phyloP scores from a whole-genome alignment of 495 filamentous ascomycete genomes.

The Aspergillus incahuasiensis region DNA sequence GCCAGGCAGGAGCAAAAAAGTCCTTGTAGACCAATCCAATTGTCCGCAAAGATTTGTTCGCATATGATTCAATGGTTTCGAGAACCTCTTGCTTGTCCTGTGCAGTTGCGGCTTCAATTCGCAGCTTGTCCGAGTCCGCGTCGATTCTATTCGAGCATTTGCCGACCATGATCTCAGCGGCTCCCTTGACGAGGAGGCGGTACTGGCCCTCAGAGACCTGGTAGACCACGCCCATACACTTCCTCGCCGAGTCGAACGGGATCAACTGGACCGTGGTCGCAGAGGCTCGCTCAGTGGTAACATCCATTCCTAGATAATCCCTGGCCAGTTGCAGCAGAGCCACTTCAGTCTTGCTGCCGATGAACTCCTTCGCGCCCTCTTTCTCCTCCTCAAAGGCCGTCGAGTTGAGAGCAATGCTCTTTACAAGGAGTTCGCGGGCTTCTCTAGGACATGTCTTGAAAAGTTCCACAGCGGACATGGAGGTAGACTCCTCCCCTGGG shows the following conservation, averaged over 20 bases:
- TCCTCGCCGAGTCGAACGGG: slow-evolving; percentile 64
- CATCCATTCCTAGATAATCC: slow-evolving; percentile 60
- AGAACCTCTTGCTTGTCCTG: slow-evolving; percentile 26
- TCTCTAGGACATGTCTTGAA: slow-evolving; percentile 38
- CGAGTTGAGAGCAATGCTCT: slow-evolving; percentile 62
- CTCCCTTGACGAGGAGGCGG: slow-evolving; percentile 64
- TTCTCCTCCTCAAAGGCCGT: slow-evolving; percentile 62
- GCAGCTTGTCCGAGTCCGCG: slow-evolving; percentile 29
- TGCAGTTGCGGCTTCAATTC: slow-evolving; percentile 32
- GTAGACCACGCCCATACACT: slow-evolving; percentile 66
- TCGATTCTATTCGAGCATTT: slow-evolving; percentile 40
- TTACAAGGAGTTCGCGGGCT: slow-evolving; percentile 46
- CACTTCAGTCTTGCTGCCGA: slow-evolving; percentile 72
- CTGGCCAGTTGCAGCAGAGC: slow-evolving; percentile 58
- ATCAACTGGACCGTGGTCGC: slow-evolving; percentile 56
- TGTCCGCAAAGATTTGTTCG: slow-evolving; percentile 55
- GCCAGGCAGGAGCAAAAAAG: slow-evolving; percentile 58
- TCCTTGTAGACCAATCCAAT: slow-evolving; percentile 63
- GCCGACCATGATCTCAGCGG: slow-evolving; percentile 60
- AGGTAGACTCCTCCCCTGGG: slow-evolving; percentile 21
- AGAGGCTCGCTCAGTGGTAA: slow-evolving; percentile 55
- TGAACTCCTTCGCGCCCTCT: slow-evolving; percentile 52
- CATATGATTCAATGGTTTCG: slow-evolving; percentile 51
- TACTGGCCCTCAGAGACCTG: slow-evolving; percentile 51
- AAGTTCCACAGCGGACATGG: slow-evolving; percentile 24